A percentile compares a stretch with the other conserved stretches of the same genome.
Conservation (phyloP, 495 filamentous ascomycete species). For the Jackrogersella minutella region DNA sequence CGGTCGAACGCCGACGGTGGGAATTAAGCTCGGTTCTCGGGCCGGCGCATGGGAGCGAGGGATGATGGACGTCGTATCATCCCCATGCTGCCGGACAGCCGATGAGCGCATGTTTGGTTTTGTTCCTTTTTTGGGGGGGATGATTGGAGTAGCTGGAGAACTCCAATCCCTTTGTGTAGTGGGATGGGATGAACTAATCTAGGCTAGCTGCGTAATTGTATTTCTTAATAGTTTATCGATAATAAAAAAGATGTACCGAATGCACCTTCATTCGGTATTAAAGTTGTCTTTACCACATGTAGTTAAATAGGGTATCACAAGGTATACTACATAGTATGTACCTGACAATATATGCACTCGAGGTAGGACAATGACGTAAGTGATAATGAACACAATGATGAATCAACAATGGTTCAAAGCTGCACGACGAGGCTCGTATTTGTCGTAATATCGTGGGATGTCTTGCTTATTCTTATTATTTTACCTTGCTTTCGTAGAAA, state of each 20-base stretch:
- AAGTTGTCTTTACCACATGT: background rate
- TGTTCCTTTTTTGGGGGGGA: too few relatives aligned
- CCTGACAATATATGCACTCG: background rate
- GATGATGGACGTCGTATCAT: background rate
- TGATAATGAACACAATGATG: conserved; percentile 29
- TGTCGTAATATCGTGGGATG: too few relatives aligned
- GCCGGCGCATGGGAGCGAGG: background rate
- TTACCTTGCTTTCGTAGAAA: background rate
- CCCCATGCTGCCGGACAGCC: conserved; percentile 6
- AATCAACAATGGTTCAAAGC: conserved; percentile 16
- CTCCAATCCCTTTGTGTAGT: too few relatives aligned
- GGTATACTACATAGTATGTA: background rate
- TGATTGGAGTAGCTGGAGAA: too few relatives aligned
- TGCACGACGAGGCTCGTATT: conserved; percentile 3
- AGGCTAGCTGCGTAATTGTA: background rate
- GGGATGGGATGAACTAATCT: background rate
- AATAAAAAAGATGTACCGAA: background rate
- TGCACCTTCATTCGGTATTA: background rate
- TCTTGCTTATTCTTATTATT: background rate
- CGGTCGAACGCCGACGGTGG: background rate
- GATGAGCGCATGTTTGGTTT: background rate
- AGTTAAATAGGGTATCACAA: conserved; percentile 8
- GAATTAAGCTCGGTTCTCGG: background rate
- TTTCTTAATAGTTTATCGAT: conserved; percentile 12
- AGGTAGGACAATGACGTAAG: conserved; percentile 38